Base-by-base conservation (phyloP, 371 early-diverging fungal species). In the Mucor lusitanicus region DNA sequence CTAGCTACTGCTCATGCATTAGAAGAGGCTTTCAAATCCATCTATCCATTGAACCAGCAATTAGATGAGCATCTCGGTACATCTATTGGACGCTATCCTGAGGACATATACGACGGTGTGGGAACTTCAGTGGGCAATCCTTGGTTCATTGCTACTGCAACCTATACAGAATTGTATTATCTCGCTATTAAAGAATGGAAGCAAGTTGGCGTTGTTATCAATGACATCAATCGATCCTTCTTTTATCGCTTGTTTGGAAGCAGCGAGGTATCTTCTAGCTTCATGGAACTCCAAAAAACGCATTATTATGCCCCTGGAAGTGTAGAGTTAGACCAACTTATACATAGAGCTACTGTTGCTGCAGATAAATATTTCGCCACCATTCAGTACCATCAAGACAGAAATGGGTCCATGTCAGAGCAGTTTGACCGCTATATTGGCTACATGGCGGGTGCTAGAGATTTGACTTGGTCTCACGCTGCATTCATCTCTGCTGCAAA, bases 381-480 rank as follows among this genome's bases (percentile, higher is more conserved):
- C 1, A 81, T 91, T 3, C 70, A 72, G n/a, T 71, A 71, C 15
- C 92, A 91, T 65, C 79, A 83, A 13, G 72, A 70, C 7, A 42
- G 63, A 0, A 87, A 88, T 61, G 86, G 85, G 6, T 77, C 78
- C 7, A 81, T 92, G 64, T 70, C 77, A n/a, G 94, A 94, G 71
- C 91, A 94, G 75, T 89, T 85, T 74, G 65, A 84, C 59, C 69
- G 86, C 3, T 48, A 66, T 39, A 80, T 76, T 17, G 94, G 94
- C 0, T 83, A 68, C 39, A 75, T 82, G 50, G 75, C 71, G 9
- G 92, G 92, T n/a, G 94, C 94, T 15, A 59, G 71, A 15, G 86
- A 93, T 61, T 71, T 94, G 64, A 93, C 93, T 0, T 94, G 94
- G 94, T 85, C 85, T 53, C 90, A 92, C 70, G 90, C 90, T 4